Base-by-base conservation (phyloP, 2,329 filamentous ascomycete genomes). In the Tothia fuscella region DNA sequence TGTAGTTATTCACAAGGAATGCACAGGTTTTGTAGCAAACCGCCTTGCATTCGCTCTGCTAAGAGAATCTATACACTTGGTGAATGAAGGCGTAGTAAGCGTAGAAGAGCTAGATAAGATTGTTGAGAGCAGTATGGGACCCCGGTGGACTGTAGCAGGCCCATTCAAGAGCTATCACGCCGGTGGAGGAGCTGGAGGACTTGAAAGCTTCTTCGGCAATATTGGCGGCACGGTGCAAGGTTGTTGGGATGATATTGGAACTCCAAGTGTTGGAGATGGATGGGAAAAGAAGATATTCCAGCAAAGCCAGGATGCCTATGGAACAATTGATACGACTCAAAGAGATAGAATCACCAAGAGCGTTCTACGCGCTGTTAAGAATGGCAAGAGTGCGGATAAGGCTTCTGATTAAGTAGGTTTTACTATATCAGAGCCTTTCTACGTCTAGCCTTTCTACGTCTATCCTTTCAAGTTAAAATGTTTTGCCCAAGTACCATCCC, bases 131-230 rank as follows among this genome's bases (percentile, higher is more conserved):
- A 68, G 64, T 32, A 63, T 75, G 56, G 72, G 72, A 1, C 69
- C 70, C 1, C 49, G 71, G 38, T 75, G 72, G 71, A 65, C 68
- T 6, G 64, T 72, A 5, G 67, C 67, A 17, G 72, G 72, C 1
- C 68, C 72, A 3, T 76, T 76, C 51, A 71, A 72, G 53, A 70
- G 68, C 37, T 77, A 76, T 56, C 68, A 72, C 56, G 71, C 71
- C 39, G 73, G 73, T 2, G 73, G 74, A 9, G 73, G 74, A 3
- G 59, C 62, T 9, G 66, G 63, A 2, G 72, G 74, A 1, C 54
- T 76, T 43, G 55, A 60, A 10, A 66, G 62, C 0, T 74, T 76
- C 44, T 63, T 76, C 48, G 60, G 65, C 34, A 76, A 76, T 49
- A 67, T 77, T 49, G 71, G 70, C 5, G 65, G 63, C 9, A 74